Base-by-base conservation (phyloP, 2,329 filamentous ascomycete genomes). In the Xylariaceae sp. region DNA sequence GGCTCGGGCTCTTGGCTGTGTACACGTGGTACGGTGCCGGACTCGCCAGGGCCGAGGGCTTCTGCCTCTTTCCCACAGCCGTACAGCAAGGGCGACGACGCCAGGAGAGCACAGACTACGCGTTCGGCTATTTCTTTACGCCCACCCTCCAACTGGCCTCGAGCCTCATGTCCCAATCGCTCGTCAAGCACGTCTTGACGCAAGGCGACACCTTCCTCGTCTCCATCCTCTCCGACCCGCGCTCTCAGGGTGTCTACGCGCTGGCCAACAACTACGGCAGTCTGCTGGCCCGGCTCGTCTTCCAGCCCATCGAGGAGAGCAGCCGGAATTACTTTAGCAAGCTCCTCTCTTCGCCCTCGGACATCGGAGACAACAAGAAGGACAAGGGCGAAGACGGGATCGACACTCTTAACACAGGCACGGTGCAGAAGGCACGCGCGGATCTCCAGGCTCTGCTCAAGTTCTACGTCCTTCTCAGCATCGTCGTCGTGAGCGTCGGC, bases 261-360 rank as follows among this genome's bases (percentile, higher is more conserved):
- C 73, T 98, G 4, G 92, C 90, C 36, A 88, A 88, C 53, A 98
- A 97, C 62, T 98, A 92, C 59, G 92, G 92, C 15, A 86, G 89
- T 2, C 75, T 98, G 0, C 68, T 94, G 18, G 92, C 92, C 0
- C 78, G 92, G 3, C 78, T 97, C 48, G 68, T 98, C 35, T 90
- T 98, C 60, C 92, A 97, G 56, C 94, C 92, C 6, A 79, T 98
- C 43, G 92, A 98, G 62, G 94, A 98, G 63, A 90, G 84, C 59
- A 89, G 85, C 48, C 83, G 94, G 27, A 88, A 83, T 56, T 81
- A 95, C 57, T 96, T 97, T 44, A 89, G 88, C 36, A 84, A 84
- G 23, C 69, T 95, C 1, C 78, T 96, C 15, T 62, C 71, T 0
- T 58, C 62, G 1, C 39, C 56, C 3, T 47, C 59, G 52, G 1